Evolutionary conservation across 768 basidiomycete genomes (phyloP), one percentile per base, ranked within the genome.

Genomic region (Polyporus arcularius): DNA sequence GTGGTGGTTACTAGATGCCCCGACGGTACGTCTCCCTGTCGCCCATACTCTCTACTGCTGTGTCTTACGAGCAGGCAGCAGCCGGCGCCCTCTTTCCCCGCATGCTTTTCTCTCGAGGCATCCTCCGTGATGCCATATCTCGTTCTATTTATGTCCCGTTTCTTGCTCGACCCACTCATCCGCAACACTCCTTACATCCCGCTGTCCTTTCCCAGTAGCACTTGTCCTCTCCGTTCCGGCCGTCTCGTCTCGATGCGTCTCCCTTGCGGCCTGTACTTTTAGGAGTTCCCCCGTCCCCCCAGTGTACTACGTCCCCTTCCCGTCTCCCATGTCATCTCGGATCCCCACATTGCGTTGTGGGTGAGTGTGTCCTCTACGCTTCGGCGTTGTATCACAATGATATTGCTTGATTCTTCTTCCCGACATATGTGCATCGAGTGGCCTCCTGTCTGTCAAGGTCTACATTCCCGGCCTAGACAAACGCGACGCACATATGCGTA

Each of bases 241-340:
- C 74, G 73, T 55, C 57, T 65, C 73, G 68, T 69, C 58, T 28
- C 61, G 68, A 65, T 67, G 68, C 70, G 72, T 74, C 74, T 76
- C 71, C 73, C 74, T 76, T 69, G 73, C 76, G 73, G 72, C 74
- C 70, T 80, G 78, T 80, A 80, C 78, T 77, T 76, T 70, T 79
- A 77, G 72, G 73, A 70, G 65, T 63, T 46, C 54, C 42, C 18
- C 47, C 55, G 61, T 53, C 50, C 66, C 50, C 66, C 53, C 57
- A 56, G 54, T 69, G 61, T 70, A 62, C 64, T 62, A 58, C 63
- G 63, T 67, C 58, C 56, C 47, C 50, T 52, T 43, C 52, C 49
- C 64, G 53, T 57, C 56, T 31, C 56, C 53, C 40, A 53, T 57
- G 41, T 62, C 41, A 47, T 43, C 55, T 64, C 61, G 53, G 64